Evolutionary conservation across 78 protist genomes (phyloP).

Genomic region (Fonticula alba): DNA sequence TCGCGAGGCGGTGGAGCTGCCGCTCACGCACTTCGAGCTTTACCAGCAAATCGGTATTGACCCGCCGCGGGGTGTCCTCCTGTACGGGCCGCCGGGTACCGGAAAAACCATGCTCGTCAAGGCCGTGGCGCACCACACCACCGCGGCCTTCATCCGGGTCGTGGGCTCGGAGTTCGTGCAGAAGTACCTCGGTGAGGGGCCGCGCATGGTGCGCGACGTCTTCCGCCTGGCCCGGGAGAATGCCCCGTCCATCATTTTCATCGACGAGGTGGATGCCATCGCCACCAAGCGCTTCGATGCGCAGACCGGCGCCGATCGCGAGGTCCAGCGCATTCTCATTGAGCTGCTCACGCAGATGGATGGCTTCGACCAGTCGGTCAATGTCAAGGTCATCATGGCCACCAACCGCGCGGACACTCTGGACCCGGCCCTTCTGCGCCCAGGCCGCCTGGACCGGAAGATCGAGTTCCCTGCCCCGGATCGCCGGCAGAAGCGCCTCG

Average conservation of each 20-base stretch:
- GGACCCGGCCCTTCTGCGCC: slow-evolving; percentile 99
- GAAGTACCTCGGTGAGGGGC: slow-evolving; percentile 99
- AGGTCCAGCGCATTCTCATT: slow-evolving; percentile 96
- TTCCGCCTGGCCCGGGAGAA: slow-evolving; percentile 94
- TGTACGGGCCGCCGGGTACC: slow-evolving; percentile 98
- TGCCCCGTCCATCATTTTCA: slow-evolving; percentile 97
- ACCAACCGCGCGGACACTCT: slow-evolving; percentile 99
- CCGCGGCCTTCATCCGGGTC: slow-evolving; percentile 86
- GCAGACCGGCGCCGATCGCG: slow-evolving; percentile 91
- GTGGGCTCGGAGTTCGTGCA: slow-evolving; percentile 99
- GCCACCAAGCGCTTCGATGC: slow-evolving; percentile 97
- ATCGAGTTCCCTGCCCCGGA: slow-evolving; percentile 65
- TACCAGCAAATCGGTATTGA: slow-evolving; percentile 94
- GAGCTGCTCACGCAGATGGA: slow-evolving; percentile 99
- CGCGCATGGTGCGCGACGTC: slow-evolving; percentile 98
- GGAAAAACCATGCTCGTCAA: slow-evolving; percentile 52
- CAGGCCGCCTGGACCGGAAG: slow-evolving; percentile 94
- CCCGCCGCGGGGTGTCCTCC: slow-evolving; percentile 98
- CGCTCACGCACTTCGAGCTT: slow-evolving; percentile 85
- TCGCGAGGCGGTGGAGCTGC: slow-evolving; percentile 99
- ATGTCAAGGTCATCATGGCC: slow-evolving; percentile 99
- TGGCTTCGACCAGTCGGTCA: slow-evolving; percentile 93
- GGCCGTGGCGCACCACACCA: slow-evolving; percentile 99
- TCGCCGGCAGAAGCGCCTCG: slow-evolving; percentile 94
- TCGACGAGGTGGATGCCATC: slow-evolving; percentile 98